A percentile compares a stretch with the other conserved stretches of the same genome.
Conservation (phyloP, 805 yeast genomes). For the Dipodascopsis tothii region DNA sequence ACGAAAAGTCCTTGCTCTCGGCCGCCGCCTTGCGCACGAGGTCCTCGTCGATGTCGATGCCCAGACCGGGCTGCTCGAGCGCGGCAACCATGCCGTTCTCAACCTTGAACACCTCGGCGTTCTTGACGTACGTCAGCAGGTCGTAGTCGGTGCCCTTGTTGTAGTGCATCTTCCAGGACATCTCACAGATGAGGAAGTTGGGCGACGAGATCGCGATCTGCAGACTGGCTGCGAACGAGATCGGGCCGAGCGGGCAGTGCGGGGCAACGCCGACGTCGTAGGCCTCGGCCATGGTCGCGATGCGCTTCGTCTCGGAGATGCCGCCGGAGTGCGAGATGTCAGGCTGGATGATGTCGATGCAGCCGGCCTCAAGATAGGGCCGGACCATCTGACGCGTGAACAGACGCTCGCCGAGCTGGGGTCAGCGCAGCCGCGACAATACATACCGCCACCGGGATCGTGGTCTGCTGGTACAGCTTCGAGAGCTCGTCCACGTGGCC, state of each 20-base stretch:
- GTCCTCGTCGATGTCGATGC: constrained; percentile 27
- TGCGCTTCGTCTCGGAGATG: constrained; percentile 27
- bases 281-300: constrained; percentile 29
- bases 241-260: constrained; percentile 30
- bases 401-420: constrained; percentile 26
- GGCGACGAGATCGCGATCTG: constrained; percentile 26
- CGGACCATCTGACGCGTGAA: constrained; percentile 26
- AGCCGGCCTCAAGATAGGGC: constrained; percentile 26
- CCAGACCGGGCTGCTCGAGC: constrained; percentile 27
- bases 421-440: background rate
- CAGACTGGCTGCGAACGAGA: constrained; percentile 29
- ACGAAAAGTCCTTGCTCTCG: constrained; percentile 19
- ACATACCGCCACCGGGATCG: constrained; percentile 26
- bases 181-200: constrained; percentile 28
- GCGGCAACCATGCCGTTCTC: constrained; percentile 25
- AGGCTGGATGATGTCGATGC: constrained; percentile 29
- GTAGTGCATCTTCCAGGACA: constrained; percentile 29
- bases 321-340: constrained; percentile 30
- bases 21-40: constrained; percentile 24
- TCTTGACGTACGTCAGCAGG: constrained; percentile 24
- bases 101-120: constrained; percentile 26
- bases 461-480: constrained; percentile 23
- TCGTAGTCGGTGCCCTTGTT: constrained; percentile 26
- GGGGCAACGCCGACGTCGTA: constrained; percentile 30
- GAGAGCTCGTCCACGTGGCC: constrained; percentile 26